phyloP scores from a whole-genome alignment of 176 grass and related monocot species.

The Carex kokanica region DNA sequence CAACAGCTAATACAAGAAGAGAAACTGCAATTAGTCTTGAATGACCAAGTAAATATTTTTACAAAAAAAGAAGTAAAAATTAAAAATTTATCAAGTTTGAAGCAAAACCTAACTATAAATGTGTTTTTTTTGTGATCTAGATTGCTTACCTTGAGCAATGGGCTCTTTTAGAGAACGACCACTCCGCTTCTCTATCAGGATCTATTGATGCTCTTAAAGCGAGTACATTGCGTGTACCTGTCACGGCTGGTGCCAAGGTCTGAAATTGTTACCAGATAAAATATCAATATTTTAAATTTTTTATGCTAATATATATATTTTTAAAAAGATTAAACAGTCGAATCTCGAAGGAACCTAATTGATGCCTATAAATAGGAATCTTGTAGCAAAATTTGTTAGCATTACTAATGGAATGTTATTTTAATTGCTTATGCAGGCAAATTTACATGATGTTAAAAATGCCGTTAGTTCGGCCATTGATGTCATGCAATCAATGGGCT shows the following conservation, averaged over 20 bases:
- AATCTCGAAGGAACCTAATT: background rate
- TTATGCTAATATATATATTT: background rate
- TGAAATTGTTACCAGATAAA: slow-evolving; percentile 26
- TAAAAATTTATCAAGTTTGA: background rate
- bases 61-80: background rate
- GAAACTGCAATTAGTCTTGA: slow-evolving; percentile 52
- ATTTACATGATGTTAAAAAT: slow-evolving; percentile 74
- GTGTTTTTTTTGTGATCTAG: slow-evolving; percentile 42
- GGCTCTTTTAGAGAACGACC: slow-evolving; percentile 58
- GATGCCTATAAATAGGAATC: background rate
- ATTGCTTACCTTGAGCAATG: slow-evolving; percentile 68
- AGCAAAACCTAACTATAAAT: slow-evolving; percentile 1
- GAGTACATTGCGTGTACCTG: slow-evolving; percentile 76
- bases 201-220: slow-evolving; percentile 82
- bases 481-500: slow-evolving; percentile 86
- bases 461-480: slow-evolving; percentile 81
- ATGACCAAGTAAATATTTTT: slow-evolving; percentile 61
- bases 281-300: slow-evolving; percentile 5
- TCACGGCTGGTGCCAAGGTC: slow-evolving; percentile 73
- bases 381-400: background rate
- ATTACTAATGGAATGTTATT: slow-evolving; percentile 24
- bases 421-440: slow-evolving; percentile 41
- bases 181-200: slow-evolving; percentile 52
- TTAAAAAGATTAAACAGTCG: background rate
- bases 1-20: slow-evolving; percentile 49